These are phyloP conservation scores for Somion occarium DNA, from an alignment of 1,284 basidiomycete genomes.

Conservation along the genomic window DNA sequence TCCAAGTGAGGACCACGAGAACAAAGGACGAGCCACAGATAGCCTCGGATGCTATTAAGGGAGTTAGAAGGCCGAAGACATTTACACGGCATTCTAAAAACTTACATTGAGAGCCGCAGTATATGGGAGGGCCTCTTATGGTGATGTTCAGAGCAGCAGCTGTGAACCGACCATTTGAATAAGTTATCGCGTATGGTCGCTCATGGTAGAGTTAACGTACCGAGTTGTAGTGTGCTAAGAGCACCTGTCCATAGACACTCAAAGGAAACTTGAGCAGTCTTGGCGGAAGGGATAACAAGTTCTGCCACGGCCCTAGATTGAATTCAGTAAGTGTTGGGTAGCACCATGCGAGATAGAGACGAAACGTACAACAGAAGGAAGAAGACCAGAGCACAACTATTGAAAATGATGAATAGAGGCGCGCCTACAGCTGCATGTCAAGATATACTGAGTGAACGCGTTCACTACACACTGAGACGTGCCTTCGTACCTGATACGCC, in stretches of 20 bases:
- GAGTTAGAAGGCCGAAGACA: slow-evolving; percentile 17
- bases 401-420: slow-evolving; percentile 48
- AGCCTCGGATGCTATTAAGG: slow-evolving; percentile 29
- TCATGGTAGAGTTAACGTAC: slow-evolving; percentile 27
- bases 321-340: not conserved
- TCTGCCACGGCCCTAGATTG: slow-evolving; percentile 35
- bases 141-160: slow-evolving; percentile 44
- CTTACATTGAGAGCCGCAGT: slow-evolving; percentile 27
- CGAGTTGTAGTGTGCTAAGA: slow-evolving; percentile 44
- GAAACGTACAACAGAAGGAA: slow-evolving; percentile 42
- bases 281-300: slow-evolving; percentile 29
- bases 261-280: slow-evolving; percentile 37
- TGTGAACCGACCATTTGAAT: slow-evolving; percentile 22
- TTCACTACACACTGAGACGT: not conserved
- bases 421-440: slow-evolving; percentile 38
- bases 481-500: slow-evolving; percentile 34
- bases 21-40: slow-evolving; percentile 50
- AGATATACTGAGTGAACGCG: slow-evolving; percentile 4
- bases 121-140: slow-evolving; percentile 31
- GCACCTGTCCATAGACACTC: slow-evolving; percentile 53
- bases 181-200: not conserved
- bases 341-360: slow-evolving; percentile 1
- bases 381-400: slow-evolving; percentile 40
- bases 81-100: slow-evolving; percentile 26
- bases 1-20: slow-evolving; percentile 50